Evolutionary conservation across 495 filamentous ascomycete species (phyloP), one percentile per base, ranked within the genome.

Genomic region (Trichoderma reesei): DNA sequence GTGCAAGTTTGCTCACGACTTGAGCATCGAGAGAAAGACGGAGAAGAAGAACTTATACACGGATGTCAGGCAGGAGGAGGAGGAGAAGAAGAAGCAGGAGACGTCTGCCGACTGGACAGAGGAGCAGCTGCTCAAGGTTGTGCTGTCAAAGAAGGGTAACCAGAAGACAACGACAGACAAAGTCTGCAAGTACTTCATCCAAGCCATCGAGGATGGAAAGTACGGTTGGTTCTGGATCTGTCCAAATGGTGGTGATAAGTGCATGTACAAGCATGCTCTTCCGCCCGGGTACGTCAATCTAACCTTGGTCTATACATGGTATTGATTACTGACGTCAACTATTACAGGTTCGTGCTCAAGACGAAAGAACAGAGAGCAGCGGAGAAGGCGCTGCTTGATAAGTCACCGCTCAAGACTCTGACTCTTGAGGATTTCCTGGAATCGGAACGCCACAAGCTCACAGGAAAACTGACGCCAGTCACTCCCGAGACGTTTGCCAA

Each of bases 151-250:
- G 79, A 95, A 98, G 72, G 94, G 94, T 14, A 99, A 99, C 79
- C 94, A 94, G 63, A 84, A 88, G 69, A 96, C 93, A 48, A 91
- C 91, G 8, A 99, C 94, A 65, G 94, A 99, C 70, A 99, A 96
- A 75, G 92, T 98, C 64, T 99, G 94, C 88, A 99, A 98, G 77
- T 96, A 79, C 80, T 99, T 99, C 76, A 94, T 97, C 75, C 91
- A 95, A 65, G 94, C 94, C 3, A 92, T 99, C 62, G 94, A 99
- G 78, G 94, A 98, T 68, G 88, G 89, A 68, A 98, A 97, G 78
- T 99, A 99, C 69, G 94, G 94, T 67, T 99, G 94, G 94, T 96
- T 98, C 77, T 99, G 94, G 94, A 80, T 82, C 41, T 99, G 94
- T 85, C 94, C 94, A 60, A 98, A 98, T 74, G 92, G 90, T 65